These are phyloP conservation scores for Solanum tacnaense DNA, from an alignment of 257 asterid genomes.

Conservation along the genomic window DNA sequence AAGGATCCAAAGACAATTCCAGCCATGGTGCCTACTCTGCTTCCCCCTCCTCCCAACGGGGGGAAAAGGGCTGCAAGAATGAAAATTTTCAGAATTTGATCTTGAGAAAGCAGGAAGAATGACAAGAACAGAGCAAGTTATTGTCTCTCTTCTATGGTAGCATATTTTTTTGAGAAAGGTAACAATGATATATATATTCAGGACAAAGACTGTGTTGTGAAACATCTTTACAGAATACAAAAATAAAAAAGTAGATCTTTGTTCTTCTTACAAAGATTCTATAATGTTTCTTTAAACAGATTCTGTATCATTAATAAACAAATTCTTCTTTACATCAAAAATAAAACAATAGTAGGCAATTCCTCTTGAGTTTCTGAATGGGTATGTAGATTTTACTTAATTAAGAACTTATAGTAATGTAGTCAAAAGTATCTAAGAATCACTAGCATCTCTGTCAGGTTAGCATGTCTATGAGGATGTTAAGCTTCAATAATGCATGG, in stretches of 20 bases:
- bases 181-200: background rate
- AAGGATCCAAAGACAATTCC: conserved; percentile 31
- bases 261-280: background rate
- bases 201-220: background rate
- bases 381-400: background rate
- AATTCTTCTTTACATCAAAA: background rate
- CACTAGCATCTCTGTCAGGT: background rate
- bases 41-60: conserved; percentile 1
- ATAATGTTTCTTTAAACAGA: background rate
- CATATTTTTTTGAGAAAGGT: background rate
- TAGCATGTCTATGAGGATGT: background rate
- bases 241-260: background rate
- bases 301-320: background rate
- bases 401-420: background rate
- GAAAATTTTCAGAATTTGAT: background rate
- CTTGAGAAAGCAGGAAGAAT: background rate
- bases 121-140: background rate
- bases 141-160: background rate
- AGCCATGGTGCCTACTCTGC: conserved; percentile 26
- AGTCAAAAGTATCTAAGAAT: background rate
- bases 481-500: background rate
- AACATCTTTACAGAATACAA: background rate
- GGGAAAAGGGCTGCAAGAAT: conserved; percentile 29
- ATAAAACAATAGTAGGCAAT: background rate
- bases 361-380: background rate